Conservation (phyloP, 306 rosid species). For the Casuarina cunninghamiana region DNA sequence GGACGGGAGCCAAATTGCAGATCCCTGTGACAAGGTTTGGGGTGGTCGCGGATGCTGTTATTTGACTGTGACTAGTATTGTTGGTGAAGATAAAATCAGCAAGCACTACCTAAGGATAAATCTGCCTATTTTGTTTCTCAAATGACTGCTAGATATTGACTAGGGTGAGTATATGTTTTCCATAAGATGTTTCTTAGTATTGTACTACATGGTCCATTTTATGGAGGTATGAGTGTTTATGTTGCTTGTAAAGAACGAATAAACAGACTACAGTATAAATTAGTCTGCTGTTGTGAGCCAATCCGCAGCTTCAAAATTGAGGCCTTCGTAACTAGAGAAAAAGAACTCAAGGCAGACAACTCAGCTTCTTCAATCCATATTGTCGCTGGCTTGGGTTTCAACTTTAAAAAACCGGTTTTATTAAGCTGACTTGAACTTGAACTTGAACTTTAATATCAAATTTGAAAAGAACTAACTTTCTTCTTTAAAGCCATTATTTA, state of each 20-base stretch:
- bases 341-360: constrained; percentile 22
- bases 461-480: too few species aligned
- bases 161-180: not conserved
- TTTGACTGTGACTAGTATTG: constrained; percentile 34
- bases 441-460: too few species aligned
- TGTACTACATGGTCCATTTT: not conserved
- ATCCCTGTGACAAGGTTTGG: constrained; percentile 45
- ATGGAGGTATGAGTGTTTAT: not conserved
- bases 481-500: too few species aligned
- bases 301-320: not conserved
- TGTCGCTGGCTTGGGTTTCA: too few species aligned
- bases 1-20: constrained; percentile 51
- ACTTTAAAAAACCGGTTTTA: too few species aligned
- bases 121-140: not conserved
- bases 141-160: constrained; percentile 1
- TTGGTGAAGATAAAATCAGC: constrained; percentile 38
- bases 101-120: constrained; percentile 59
- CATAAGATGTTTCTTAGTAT: not conserved
- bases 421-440: too few species aligned
- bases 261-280: not conserved
- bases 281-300: not conserved
- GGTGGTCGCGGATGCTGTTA: constrained; percentile 46
- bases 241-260: not conserved
- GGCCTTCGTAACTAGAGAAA: too few species aligned
- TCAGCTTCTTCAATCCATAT: constrained; percentile 10